A percentile compares a stretch with the other conserved stretches of the same genome.
Evolutionary conservation across 192 early-diverging fungal species (phyloP).

Genomic region (Helicostylum pulchrum): DNA sequence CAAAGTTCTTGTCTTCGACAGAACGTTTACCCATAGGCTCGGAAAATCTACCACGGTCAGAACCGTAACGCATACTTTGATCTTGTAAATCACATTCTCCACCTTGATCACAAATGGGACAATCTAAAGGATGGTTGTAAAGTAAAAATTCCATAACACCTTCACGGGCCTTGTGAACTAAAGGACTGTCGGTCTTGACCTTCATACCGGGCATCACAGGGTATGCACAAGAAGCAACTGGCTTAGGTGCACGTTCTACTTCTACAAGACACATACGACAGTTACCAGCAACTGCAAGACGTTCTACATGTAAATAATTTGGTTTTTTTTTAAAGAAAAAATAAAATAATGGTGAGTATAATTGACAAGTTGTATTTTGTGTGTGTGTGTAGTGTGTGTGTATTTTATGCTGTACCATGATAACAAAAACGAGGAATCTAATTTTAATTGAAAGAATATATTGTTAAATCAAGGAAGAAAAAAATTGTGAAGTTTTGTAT

Average conservation of each 20-base stretch:
- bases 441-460: background rate
- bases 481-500: background rate
- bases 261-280: constrained; percentile 99
- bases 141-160: constrained; percentile 92
- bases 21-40: constrained; percentile 90
- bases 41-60: constrained; percentile 85
- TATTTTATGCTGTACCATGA: constrained; percentile 33
- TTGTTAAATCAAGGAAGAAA: background rate
- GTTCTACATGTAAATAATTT: constrained; percentile 59
- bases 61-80: constrained; percentile 94
- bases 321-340: constrained; percentile 38
- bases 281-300: constrained; percentile 96
- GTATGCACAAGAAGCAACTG: constrained; percentile 95
- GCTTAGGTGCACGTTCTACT: constrained; percentile 94
- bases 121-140: constrained; percentile 97
- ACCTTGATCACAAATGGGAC: constrained; percentile 98
- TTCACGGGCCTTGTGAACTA: constrained; percentile 96
- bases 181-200: constrained; percentile 89
- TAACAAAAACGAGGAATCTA: constrained; percentile 77
- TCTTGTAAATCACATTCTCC: constrained; percentile 99
- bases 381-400: background rate
- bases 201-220: constrained; percentile 97
- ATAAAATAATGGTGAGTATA: constrained; percentile 36
- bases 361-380: constrained; percentile 33
- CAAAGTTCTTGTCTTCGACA: constrained; percentile 95